Base-by-base conservation (phyloP, 2,329 filamentous ascomycete genomes). In the Fusarium annulatum region DNA sequence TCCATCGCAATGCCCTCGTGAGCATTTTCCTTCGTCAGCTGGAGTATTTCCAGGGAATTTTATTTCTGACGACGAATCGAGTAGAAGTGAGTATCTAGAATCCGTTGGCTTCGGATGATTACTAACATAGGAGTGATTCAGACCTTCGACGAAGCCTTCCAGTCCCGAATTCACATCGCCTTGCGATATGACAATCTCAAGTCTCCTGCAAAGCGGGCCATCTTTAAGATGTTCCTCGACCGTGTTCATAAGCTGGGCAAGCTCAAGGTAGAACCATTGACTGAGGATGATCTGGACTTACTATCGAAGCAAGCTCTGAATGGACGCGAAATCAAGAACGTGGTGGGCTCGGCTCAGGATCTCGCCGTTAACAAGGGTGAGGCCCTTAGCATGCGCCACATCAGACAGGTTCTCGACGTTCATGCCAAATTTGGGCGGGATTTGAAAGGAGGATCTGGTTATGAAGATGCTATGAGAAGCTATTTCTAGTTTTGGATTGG, bases 81-180 rank as follows among this genome's bases (percentile, higher is more conserved):
- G 94, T 97, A 2, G 89, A 93, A 84, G 86, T 87, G 79, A 58
- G 81, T 80, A 34, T 34, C 34, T 36, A 14, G 26, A 23, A 23
- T 19, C 33, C 26, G 41, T 16, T 41, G 21, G 36, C 6, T 30
- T 15, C 42, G 5, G n/a, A 41, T n/a, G 23, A 21, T 30, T 66
- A 53, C 65, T 69, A 59, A 72, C 49, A 12, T 23, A 21, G 18
- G 26, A n/a, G 56, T 48, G 30, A 30, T 45, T 36, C 14, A 92
- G 84, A 95, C 93, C 0, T 97, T 97, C 77, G 95, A 97, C 76
- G 94, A 96, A 70, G 95, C 95, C 1, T 97, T 97, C 86, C 93
- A 96, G 79, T 94, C 91, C 15, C 90, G 95, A 30, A 97, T 97
- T 70, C 94, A 97, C 80, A 92, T 97, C 76, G 93, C 94, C 0